A percentile compares a stretch with the other conserved stretches of the same genome.
Evolutionary conservation across 1,284 basidiomycete species (phyloP).

Genomic region (Hypsizygus ulmarius): DNA sequence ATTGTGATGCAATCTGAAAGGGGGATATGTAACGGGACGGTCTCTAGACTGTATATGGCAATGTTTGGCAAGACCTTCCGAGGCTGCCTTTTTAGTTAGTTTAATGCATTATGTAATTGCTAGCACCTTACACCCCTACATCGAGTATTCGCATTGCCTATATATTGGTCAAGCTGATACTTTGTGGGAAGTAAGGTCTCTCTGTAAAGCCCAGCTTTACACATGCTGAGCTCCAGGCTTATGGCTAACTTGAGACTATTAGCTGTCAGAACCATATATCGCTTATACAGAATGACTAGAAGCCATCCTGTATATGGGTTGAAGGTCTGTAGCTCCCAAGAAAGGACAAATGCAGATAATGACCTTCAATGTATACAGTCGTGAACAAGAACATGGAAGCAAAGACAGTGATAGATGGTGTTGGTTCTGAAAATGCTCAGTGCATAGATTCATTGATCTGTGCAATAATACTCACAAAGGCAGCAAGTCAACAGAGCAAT

Average conservation of each 20-base stretch:
- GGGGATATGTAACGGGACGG: too few species aligned
- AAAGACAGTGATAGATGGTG: constrained; percentile 36
- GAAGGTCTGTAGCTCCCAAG: background rate
- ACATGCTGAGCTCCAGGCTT: constrained; percentile 38
- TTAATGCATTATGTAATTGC: too few species aligned
- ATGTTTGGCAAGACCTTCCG: too few species aligned
- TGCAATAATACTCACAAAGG: constrained; percentile 31
- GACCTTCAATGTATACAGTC: constrained; percentile 14
- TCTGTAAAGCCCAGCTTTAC: too few species aligned
- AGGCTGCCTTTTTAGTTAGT: too few species aligned
- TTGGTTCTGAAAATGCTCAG: constrained; percentile 28
- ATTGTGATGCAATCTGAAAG: too few species aligned
- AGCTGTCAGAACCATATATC: constrained; percentile 27
- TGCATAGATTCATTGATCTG: background rate
- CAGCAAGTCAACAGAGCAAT: constrained; percentile 43
- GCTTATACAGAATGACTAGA: constrained; percentile 36
- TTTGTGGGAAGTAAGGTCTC: too few species aligned
- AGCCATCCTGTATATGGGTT: constrained; percentile 34
- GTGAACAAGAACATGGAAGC: constrained; percentile 36
- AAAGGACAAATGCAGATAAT: background rate
- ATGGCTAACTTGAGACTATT: constrained; percentile 24
- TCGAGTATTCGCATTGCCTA: too few species aligned
- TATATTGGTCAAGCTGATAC: too few species aligned
- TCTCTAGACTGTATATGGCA: too few species aligned
- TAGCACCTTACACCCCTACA: too few species aligned